Evolutionary conservation across 352 stramenopile genomes (phyloP).

Genomic region (Pythium dissotocum): DNA sequence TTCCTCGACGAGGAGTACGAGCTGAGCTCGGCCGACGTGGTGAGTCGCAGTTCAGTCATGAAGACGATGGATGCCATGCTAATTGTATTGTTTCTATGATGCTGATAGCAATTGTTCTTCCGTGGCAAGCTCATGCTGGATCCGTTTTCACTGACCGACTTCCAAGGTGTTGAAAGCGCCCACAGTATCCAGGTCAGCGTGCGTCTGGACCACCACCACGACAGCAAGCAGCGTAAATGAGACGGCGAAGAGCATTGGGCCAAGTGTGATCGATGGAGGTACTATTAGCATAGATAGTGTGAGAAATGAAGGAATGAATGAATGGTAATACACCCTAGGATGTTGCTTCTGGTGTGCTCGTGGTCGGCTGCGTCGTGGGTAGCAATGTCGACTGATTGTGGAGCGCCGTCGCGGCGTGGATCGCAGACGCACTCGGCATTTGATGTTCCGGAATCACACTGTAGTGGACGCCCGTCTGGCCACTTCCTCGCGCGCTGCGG

Average conservation of each 20-base stretch:
- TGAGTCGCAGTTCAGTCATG: constrained; percentile 19
- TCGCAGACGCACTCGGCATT: neutral
- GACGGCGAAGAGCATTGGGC: too few species aligned
- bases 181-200: constrained; percentile 47
- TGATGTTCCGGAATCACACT: constrained; percentile 15
- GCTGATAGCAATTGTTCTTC: constrained; percentile 38
- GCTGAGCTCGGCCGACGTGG: constrained; percentile 35
- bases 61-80: neutral
- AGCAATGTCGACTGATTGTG: neutral
- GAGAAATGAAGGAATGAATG: too few species aligned
- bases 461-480: constrained; percentile 11
- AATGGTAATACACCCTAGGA: too few species aligned
- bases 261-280: neutral
- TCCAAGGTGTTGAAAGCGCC: constrained; percentile 39
- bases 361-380: neutral
- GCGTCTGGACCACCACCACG: constrained; percentile 15
- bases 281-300: too few species aligned
- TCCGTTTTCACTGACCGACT: constrained; percentile 67
- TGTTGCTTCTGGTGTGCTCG: neutral
- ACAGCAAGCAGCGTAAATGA: neutral
- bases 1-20: constrained; percentile 61
- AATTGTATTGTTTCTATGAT: neutral
- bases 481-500: constrained; percentile 10
- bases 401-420: neutral
- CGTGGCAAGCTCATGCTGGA: constrained; percentile 48